Evolutionary conservation across 2,329 filamentous ascomycete genomes (phyloP).

Genomic region (Lasiodiplodia hormozganensis): DNA sequence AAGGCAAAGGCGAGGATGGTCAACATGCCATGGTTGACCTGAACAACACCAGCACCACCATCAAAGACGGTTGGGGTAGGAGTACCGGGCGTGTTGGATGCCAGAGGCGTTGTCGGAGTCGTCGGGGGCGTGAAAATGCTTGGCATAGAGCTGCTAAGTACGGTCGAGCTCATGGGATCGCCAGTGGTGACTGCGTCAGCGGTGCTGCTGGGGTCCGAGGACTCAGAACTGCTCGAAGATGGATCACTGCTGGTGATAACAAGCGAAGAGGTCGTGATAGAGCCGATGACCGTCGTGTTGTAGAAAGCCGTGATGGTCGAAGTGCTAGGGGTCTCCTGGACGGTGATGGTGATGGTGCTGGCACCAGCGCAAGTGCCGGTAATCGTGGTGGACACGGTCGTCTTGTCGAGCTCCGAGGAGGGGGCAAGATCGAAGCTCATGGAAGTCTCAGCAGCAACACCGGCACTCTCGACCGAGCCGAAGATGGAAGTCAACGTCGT

Average conservation of each 20-base stretch:
- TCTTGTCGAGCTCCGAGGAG: neutral
- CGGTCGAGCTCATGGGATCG: neutral
- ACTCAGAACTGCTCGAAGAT: neutral
- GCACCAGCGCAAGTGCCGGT: neutral
- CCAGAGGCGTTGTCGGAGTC: slow-evolving; percentile 2
- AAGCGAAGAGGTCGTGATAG: neutral
- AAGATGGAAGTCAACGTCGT: neutral
- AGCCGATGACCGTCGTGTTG: neutral
- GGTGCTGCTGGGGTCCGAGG: neutral
- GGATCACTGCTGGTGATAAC: neutral
- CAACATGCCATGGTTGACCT: neutral
- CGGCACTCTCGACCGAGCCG: neutral
- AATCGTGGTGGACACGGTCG: neutral
- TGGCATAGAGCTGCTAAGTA: neutral
- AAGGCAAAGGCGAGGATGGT: slow-evolving; percentile 1
- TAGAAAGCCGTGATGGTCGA: neutral
- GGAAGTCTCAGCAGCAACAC: neutral
- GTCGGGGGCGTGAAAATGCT: neutral
- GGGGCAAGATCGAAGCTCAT: neutral
- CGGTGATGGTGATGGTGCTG: neutral
- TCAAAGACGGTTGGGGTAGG: neutral
- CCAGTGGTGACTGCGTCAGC: neutral
- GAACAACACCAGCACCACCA: neutral
- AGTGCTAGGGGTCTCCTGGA: neutral
- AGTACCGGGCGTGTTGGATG: neutral